Evolutionary conservation across 805 yeast genomes (phyloP), one percentile per base, ranked within the genome.

Genomic region (Ogataea sp.): DNA sequence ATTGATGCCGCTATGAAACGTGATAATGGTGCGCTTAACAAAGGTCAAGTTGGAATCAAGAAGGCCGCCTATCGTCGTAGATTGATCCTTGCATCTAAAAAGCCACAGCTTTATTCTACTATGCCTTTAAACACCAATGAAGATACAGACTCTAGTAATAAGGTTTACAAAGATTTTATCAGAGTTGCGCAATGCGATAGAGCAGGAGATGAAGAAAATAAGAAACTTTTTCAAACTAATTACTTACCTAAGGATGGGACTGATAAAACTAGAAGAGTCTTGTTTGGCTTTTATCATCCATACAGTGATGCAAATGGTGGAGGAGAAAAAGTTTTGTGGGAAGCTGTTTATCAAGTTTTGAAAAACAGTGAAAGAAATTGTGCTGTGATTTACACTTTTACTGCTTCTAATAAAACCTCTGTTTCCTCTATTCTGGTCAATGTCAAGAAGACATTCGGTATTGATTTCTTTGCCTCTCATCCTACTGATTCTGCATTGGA

Each of bases 241-340:
- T 45, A 43, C 20, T 39, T 39, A 15, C 54, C 58, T 8, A 51
- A 70, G 29, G 63, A 55, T 38, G 56, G 58, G 2, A 45, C 52
- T 2, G 74, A 70, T 48, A 57, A 62, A 1, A 42, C 47, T 14
- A 53, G 84, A 21, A 57, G 52, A 31, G 48, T 68, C 9, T 58
- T 86, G 10, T 81, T 67, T 55, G 99, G 97, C 6, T 89, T 83
- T 53, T 88, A 93, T 65, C 99, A 93, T 61, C 98, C 98, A 0
- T 84, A 81, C 51, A 88, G 96, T 46, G 85, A 84, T 56, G 94
- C 96, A 30, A 96, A 95, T 34, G 99, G 99, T 16, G 99, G 99
- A 24, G 99, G 99, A 20, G 99, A 93, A 56, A 75, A 90, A 41
- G 98, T 93, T 1, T 65, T 93, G 31, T 93, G 98, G 98, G 88